These are phyloP conservation scores for Hyaloscypha bicolor DNA, from an alignment of 495 filamentous ascomycete species.

Conservation along the genomic window DNA sequence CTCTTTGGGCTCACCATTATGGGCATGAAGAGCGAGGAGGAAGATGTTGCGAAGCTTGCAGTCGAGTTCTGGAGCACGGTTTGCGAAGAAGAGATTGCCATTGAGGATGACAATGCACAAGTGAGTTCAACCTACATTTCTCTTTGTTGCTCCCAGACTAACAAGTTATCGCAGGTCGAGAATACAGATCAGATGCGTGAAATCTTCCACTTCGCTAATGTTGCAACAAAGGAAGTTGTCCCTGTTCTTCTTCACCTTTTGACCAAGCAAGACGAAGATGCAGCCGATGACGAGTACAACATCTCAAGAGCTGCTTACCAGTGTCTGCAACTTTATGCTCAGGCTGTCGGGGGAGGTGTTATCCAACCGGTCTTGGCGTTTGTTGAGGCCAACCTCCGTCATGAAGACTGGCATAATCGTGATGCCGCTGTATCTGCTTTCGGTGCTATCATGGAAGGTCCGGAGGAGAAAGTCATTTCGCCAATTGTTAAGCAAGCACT, in stretches of 20 bases:
- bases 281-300: slow-evolving; percentile 95
- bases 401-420: slow-evolving; percentile 87
- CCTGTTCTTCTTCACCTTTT: slow-evolving; percentile 87
- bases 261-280: slow-evolving; percentile 97
- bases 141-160: background rate
- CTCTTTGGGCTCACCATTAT: slow-evolving; percentile 97
- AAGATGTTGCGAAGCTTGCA: slow-evolving; percentile 96
- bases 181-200: slow-evolving; percentile 76
- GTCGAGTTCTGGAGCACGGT: slow-evolving; percentile 99
- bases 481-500: slow-evolving; percentile 94
- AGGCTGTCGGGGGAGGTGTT: slow-evolving; percentile 80
- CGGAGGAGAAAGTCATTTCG: slow-evolving; percentile 83
- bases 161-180: slow-evolving; percentile 56
- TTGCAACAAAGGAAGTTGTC: slow-evolving; percentile 89
- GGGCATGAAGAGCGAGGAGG: slow-evolving; percentile 97
- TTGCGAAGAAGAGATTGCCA: slow-evolving; percentile 95
- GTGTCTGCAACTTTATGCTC: slow-evolving; percentile 91
- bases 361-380: slow-evolving; percentile 84
- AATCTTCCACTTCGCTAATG: slow-evolving; percentile 87
- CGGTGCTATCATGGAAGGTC: slow-evolving; percentile 98
- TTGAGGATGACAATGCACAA: slow-evolving; percentile 94
- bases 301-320: slow-evolving; percentile 94
- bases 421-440: slow-evolving; percentile 98
- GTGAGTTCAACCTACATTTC: slow-evolving; percentile 44
- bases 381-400: slow-evolving; percentile 86